These are phyloP conservation scores for Fusarium siculi DNA, from an alignment of 2,329 filamentous ascomycete species.

Conservation along the genomic window DNA sequence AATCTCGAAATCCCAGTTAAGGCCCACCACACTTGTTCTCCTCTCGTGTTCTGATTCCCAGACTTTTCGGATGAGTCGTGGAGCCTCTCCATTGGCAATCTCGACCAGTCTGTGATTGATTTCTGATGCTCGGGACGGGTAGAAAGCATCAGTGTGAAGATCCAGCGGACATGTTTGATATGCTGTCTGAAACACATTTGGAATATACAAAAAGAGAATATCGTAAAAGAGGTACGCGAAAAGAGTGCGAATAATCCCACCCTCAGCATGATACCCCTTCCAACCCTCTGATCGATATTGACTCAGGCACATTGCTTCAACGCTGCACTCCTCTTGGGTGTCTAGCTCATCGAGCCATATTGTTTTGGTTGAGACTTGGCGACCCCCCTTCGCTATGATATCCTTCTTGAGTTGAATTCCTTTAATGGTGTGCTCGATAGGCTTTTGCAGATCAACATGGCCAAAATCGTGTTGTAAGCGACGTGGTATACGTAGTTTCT, in stretches of 20 bases:
- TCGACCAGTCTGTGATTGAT: slow-evolving; percentile 88
- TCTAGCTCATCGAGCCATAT: slow-evolving; percentile 86
- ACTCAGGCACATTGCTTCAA: slow-evolving; percentile 93
- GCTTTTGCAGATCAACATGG: slow-evolving; percentile 81
- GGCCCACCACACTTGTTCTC: slow-evolving; percentile 86
- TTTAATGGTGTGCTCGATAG: slow-evolving; percentile 78
- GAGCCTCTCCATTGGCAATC: slow-evolving; percentile 84
- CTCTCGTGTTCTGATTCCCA: slow-evolving; percentile 75
- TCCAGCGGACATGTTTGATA: slow-evolving; percentile 96
- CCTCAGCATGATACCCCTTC: slow-evolving; percentile 95
- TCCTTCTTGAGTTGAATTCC: slow-evolving; percentile 81
- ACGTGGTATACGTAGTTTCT: slow-evolving; percentile 81
- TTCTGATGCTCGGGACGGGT: slow-evolving; percentile 83
- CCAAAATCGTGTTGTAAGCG: slow-evolving; percentile 92
- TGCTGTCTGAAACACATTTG: slow-evolving; percentile 95
- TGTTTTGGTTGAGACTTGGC: slow-evolving; percentile 72
- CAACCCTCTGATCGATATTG: slow-evolving; percentile 85
- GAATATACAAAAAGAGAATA: slow-evolving; percentile 89
- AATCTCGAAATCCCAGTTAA: slow-evolving; percentile 89
- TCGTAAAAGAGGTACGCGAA: slow-evolving; percentile 94
- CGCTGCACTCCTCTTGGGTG: slow-evolving; percentile 78
- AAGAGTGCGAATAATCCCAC: slow-evolving; percentile 89
- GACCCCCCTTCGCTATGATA: slow-evolving; percentile 54
- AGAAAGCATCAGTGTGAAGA: slow-evolving; percentile 93
- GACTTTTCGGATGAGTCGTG: slow-evolving; percentile 72